A percentile compares a stretch with the other conserved stretches of the same genome.
phyloP scores from a whole-genome alignment of 495 filamentous ascomycete species.

The Penicillium pulvis region DNA sequence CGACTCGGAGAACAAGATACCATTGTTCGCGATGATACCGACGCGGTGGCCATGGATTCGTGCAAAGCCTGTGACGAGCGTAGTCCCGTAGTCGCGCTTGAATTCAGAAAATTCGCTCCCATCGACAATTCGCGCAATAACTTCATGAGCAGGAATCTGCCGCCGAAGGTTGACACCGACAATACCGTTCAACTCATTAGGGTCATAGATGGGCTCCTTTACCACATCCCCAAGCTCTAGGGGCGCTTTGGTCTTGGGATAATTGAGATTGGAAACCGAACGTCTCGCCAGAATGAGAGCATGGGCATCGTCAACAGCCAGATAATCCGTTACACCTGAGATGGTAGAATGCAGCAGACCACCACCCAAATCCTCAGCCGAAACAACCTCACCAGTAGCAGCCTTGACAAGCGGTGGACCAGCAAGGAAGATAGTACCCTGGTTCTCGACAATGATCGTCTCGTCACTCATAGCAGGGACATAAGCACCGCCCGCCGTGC shows the following conservation, averaged over 20 bases:
- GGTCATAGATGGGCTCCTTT: conserved; percentile 79
- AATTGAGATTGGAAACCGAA: conserved; percentile 86
- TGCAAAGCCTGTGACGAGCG: conserved; percentile 91
- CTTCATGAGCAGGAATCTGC: conserved; percentile 81
- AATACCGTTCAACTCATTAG: conserved; percentile 81
- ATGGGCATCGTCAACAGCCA: conserved; percentile 93
- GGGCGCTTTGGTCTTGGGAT: conserved; percentile 52
- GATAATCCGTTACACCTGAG: conserved; percentile 94
- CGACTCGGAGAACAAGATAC: conserved; percentile 91
- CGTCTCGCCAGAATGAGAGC: conserved; percentile 85
- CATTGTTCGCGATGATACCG: conserved; percentile 95
- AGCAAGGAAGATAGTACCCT: conserved; percentile 95
- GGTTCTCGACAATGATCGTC: conserved; percentile 91
- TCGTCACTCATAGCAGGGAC: conserved; percentile 98
- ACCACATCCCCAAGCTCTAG: conserved; percentile 30
- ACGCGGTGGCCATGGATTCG: conserved; percentile 88
- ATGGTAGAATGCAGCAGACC: conserved; percentile 89
- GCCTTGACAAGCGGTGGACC: conserved; percentile 96
- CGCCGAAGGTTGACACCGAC: conserved; percentile 85
- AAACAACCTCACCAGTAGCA: conserved; percentile 91
- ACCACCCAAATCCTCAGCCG: conserved; percentile 89
- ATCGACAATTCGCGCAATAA: conserved; percentile 94
- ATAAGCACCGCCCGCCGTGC: conserved; percentile 93
- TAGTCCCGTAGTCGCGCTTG: conserved; percentile 88
- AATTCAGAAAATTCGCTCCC: conserved; percentile 90